Conservation (phyloP, 202 grass and related monocot genomes). For the Carex sylvatica region DNA sequence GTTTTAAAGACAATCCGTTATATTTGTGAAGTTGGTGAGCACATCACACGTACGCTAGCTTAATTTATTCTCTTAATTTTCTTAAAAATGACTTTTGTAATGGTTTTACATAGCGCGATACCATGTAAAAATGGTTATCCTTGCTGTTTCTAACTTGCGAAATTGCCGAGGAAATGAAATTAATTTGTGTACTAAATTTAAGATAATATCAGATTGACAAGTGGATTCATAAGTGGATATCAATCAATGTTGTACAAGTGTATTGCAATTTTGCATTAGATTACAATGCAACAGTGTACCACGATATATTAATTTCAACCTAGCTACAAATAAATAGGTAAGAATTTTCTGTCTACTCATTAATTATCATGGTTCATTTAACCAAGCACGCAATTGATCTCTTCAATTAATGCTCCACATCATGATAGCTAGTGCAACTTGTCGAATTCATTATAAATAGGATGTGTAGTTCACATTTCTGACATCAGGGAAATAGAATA, state of each 20-base stretch:
- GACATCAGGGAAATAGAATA: not conserved
- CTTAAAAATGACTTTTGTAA: not conserved
- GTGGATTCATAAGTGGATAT: slow-evolving; percentile 15
- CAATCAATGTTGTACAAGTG: slow-evolving; percentile 1
- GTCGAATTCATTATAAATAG: slow-evolving; percentile 15
- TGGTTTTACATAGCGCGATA: not conserved
- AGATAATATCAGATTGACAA: not conserved
- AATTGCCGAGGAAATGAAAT: too few relatives aligned
- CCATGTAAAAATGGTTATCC: not conserved
- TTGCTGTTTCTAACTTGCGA: not conserved
- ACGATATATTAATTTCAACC: not conserved
- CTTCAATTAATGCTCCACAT: not conserved
- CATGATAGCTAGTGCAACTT: not conserved
- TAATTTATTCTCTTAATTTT: not conserved
- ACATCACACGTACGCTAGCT: too few relatives aligned
- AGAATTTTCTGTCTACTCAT: not conserved
- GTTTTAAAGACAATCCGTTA: too few relatives aligned
- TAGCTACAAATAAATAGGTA: slow-evolving; percentile 1
- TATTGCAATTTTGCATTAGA: slow-evolving; percentile 23
- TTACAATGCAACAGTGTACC: slow-evolving; percentile 17
- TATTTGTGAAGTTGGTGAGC: too few relatives aligned
- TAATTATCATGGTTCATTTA: not conserved
- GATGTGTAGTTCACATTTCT: not conserved
- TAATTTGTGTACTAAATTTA: not conserved
- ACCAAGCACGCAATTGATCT: not conserved